These are phyloP conservation scores for Sporothrix globosa DNA, from an alignment of 2,329 filamentous ascomycete genomes.

Conservation along the genomic window DNA sequence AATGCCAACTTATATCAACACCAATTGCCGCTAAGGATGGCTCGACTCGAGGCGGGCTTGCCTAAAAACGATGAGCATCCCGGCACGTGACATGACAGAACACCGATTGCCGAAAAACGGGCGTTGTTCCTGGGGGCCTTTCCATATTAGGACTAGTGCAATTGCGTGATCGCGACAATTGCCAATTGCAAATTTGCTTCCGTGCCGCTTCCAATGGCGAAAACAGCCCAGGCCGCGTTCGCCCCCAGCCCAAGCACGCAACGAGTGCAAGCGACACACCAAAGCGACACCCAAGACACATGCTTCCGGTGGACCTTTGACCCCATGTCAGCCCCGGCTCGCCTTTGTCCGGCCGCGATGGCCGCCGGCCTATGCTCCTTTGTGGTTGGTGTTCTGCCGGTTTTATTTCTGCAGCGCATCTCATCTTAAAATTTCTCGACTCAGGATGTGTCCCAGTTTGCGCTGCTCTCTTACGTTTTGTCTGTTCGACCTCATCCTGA, in stretches of 20 bases:
- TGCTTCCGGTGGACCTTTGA: conserved; percentile 8
- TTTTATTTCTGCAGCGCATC: conserved; percentile 21
- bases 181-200: conserved; percentile 27
- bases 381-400: conserved; percentile 15
- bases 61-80: too few species aligned
- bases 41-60: too few species aligned
- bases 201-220: conserved; percentile 27
- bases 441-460: conserved; percentile 9
- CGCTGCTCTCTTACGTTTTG: neutral
- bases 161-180: conserved; percentile 39
- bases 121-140: conserved; percentile 8
- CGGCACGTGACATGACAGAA: conserved; percentile 29
- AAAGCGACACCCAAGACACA: neutral
- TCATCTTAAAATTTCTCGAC: conserved; percentile 24
- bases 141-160: conserved; percentile 29
- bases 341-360: conserved; percentile 26
- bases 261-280: neutral
- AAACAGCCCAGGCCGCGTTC: conserved; percentile 10
- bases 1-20: neutral
- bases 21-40: neutral
- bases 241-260: conserved; percentile 19
- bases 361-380: conserved; percentile 29
- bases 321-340: conserved; percentile 23
- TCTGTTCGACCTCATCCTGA: conserved; percentile 1
- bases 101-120: conserved; percentile 30